Evolutionary conservation across 495 filamentous ascomycete species (phyloP).

Genomic region (Xylaria venustula): DNA sequence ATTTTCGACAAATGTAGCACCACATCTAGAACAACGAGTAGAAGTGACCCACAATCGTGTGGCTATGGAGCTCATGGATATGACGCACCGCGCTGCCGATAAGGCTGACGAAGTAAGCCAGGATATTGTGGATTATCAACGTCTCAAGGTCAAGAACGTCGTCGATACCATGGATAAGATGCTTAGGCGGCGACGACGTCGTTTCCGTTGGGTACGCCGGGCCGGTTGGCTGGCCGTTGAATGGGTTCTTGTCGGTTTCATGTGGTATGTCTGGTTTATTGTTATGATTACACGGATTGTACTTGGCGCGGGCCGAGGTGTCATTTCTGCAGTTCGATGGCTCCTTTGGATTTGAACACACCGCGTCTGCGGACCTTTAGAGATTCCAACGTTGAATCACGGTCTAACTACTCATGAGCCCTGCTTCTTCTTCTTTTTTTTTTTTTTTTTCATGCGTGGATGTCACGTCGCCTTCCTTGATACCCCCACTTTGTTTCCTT

Average conservation of each 20-base stretch:
- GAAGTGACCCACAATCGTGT: conserved; percentile 34
- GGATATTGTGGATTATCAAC: conserved; percentile 70
- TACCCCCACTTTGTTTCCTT: neutral
- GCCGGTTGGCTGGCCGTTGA: conserved; percentile 71
- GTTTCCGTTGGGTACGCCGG: conserved; percentile 69
- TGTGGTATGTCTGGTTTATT: conserved; percentile 84
- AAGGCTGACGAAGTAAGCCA: conserved; percentile 73
- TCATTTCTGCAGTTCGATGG: conserved; percentile 64
- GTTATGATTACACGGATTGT: conserved; percentile 67
- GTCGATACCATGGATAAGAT: conserved; percentile 76
- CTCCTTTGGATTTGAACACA: conserved; percentile 64
- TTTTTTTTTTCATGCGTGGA: neutral
- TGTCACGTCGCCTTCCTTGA: neutral
- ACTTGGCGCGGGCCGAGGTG: conserved; percentile 57
- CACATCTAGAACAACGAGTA: conserved; percentile 34
- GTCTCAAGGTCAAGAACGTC: conserved; percentile 72
- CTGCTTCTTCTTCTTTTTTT: no score
- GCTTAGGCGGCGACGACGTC: conserved; percentile 61
- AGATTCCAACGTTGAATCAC: neutral
- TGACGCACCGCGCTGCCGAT: conserved; percentile 64
- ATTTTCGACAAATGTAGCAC: conserved; percentile 33
- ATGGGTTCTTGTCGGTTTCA: conserved; percentile 74
- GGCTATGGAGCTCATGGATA: conserved; percentile 45
- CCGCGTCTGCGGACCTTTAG: neutral
- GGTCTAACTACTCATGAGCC: neutral